phyloP scores from a whole-genome alignment of 192 early-diverging fungal species.

The Martensiomyces pterosporus region DNA sequence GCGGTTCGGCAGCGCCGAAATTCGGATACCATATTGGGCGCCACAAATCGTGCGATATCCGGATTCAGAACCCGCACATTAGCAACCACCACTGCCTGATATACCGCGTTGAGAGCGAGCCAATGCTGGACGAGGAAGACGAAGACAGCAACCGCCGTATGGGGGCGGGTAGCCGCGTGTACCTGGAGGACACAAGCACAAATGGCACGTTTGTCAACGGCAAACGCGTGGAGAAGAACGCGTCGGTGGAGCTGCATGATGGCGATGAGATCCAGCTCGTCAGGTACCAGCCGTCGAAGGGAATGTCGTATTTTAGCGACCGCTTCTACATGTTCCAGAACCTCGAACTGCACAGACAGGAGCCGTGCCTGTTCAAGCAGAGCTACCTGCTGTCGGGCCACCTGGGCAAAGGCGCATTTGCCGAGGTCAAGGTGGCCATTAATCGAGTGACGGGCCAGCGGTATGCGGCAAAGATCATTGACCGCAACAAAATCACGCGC shows the following conservation, averaged over 20 bases:
- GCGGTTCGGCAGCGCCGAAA: conserved; percentile 14
- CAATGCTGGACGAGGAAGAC: conserved; percentile 6
- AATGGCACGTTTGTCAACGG: conserved; percentile 73
- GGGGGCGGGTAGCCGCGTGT: conserved; percentile 10
- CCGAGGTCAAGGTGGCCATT: conserved; percentile 61
- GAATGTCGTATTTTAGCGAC: conserved; percentile 43
- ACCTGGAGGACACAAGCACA: conserved; percentile 55
- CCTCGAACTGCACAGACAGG: conserved; percentile 34
- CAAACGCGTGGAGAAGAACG: conserved; percentile 48
- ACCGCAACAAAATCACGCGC: conserved; percentile 50
- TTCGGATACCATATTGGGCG: conserved; percentile 51
- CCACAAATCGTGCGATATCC: conserved; percentile 50
- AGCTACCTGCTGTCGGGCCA: conserved; percentile 36
- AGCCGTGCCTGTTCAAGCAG: conserved; percentile 43
- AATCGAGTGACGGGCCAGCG: conserved; percentile 60
- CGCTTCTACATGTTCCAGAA: conserved; percentile 46
- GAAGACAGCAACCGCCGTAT: not conserved
- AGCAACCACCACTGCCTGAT: conserved; percentile 55
- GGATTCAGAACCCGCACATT: conserved; percentile 45
- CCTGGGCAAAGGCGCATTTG: conserved; percentile 57
- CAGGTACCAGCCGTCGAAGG: conserved; percentile 42
- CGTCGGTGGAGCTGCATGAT: conserved; percentile 51
- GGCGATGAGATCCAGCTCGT: conserved; percentile 64
- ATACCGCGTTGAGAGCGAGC: conserved; percentile 37
- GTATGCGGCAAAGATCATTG: conserved; percentile 76